Evolutionary conservation across 1,284 basidiomycete species (phyloP).

Genomic region (Trichosporon ovoides): DNA sequence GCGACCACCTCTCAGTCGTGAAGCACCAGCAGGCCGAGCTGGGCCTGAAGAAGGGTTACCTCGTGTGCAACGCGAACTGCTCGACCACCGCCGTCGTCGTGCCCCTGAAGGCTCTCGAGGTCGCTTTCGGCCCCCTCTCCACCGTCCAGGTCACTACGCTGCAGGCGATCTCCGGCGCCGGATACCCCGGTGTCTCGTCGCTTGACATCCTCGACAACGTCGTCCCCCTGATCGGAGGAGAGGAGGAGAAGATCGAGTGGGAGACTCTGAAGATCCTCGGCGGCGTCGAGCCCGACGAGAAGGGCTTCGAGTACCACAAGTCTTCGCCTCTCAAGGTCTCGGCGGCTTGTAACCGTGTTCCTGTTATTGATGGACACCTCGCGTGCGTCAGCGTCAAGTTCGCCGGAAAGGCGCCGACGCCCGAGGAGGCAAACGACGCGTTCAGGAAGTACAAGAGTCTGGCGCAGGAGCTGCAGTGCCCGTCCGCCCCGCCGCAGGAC

Average conservation of each 20-base stretch:
- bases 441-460: conserved; percentile 70
- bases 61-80: conserved; percentile 98
- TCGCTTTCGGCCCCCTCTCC: conserved; percentile 87
- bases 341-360: conserved; percentile 86
- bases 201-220: conserved; percentile 96
- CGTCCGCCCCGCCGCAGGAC: conserved; percentile 79
- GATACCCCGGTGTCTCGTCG: conserved; percentile 87
- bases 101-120: conserved; percentile 86
- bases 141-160: conserved; percentile 87
- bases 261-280: conserved; percentile 97
- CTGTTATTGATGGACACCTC: conserved; percentile 87
- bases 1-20: conserved; percentile 78
- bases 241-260: conserved; percentile 94
- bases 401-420: conserved; percentile 66
- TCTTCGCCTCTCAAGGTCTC: conserved; percentile 72
- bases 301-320: conserved; percentile 78
- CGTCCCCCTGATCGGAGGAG: conserved; percentile 88
- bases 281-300: conserved; percentile 56
- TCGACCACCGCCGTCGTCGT: conserved; percentile 92
- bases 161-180: conserved; percentile 95
- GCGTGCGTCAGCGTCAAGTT: conserved; percentile 86
- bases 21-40: conserved; percentile 71
- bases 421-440: conserved; percentile 81
- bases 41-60: conserved; percentile 79
- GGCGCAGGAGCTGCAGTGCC: conserved; percentile 72